Conservation (phyloP, 345 rosid genomes). For the Eucalyptus albens region DNA sequence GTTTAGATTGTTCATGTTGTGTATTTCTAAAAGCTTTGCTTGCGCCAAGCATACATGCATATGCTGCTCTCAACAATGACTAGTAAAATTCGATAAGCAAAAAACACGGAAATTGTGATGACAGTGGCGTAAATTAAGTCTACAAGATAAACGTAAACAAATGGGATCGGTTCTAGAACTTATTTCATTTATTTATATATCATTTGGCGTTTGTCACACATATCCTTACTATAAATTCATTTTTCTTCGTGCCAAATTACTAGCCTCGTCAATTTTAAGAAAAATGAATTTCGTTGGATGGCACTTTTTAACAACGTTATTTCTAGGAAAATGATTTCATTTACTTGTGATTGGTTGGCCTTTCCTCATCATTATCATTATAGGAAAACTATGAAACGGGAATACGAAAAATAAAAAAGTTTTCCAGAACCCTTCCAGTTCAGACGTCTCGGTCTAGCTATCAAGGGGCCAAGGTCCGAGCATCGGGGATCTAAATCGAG, state of each 20-base stretch:
- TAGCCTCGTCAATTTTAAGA: neutral
- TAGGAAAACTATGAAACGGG: too few species aligned
- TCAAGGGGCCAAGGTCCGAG: too few species aligned
- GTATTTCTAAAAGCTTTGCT: neutral
- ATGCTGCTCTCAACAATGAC: neutral
- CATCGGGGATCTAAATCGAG: too few species aligned
- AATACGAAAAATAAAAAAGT: too few species aligned
- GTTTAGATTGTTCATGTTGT: neutral
- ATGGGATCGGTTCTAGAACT: neutral
- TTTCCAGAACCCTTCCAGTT: too few species aligned
- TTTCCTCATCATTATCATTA: too few species aligned
- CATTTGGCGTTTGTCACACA: neutral
- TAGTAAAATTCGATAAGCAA: neutral
- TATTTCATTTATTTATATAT: neutral
- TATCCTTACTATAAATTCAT: neutral
- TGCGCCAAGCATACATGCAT: neutral
- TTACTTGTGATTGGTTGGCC: neutral
- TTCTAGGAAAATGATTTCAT: neutral
- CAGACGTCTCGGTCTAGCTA: too few species aligned
- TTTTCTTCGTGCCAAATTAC: neutral
- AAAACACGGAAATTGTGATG: neutral
- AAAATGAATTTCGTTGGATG: neutral
- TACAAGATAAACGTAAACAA: neutral
- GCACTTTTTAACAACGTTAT: neutral
- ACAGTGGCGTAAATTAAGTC: neutral